phyloP scores from a whole-genome alignment of 768 basidiomycete genomes.

The Crepidotus variabilis region DNA sequence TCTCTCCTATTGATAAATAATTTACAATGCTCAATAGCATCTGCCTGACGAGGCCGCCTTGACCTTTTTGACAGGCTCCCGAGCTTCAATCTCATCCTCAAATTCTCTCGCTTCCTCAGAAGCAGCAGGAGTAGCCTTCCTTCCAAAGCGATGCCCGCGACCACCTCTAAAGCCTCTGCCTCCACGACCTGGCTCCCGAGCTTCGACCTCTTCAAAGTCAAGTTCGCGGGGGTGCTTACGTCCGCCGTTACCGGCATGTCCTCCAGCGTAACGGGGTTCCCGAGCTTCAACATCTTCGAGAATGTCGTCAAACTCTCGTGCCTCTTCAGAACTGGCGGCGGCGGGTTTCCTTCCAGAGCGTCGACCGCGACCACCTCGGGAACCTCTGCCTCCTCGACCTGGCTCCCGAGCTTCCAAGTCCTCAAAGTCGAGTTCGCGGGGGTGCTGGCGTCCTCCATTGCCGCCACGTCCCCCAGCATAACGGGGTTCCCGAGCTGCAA shows the following conservation, averaged over 20 bases:
- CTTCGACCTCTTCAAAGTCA: no score
- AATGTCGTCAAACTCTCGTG: conserved; percentile 12
- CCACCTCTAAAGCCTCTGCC: no score
- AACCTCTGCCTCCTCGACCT: no score
- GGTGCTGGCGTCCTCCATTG: background rate
- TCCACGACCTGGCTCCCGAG: no score
- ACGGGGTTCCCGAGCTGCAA: no score
- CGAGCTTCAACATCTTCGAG: background rate
- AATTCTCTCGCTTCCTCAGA: no score
- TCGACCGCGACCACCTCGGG: background rate
- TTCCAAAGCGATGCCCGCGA: conserved; percentile 4
- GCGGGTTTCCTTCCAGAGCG: background rate
- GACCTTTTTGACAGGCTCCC: background rate
- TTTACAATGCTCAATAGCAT: no score
- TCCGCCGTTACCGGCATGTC: background rate
- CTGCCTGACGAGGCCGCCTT: no score
- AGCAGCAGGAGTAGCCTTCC: conserved; percentile 1
- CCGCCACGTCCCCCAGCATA: background rate
- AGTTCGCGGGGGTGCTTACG: background rate
- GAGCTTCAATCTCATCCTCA: background rate
- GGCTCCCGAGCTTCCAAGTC: no score
- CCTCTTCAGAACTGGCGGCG: conserved; percentile 2
- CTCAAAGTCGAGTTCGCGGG: background rate
- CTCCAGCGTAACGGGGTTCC: background rate
- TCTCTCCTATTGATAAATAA: no score